Evolutionary conservation across 495 filamentous ascomycete species (phyloP).

Genomic region (Glonium stellatum): DNA sequence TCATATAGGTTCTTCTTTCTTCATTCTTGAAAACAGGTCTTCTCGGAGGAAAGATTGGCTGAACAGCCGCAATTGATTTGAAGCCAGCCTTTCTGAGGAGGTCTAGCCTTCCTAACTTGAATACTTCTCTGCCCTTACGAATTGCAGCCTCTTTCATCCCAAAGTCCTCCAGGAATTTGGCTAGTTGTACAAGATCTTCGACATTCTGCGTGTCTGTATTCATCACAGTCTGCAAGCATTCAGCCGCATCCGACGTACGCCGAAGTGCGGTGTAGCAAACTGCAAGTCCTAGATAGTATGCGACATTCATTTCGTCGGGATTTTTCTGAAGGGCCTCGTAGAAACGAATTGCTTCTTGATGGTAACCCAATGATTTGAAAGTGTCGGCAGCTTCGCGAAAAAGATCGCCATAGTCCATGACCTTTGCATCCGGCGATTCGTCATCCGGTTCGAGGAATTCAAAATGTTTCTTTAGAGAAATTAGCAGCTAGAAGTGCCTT

Average conservation of each 20-base stretch:
- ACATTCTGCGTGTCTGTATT: constrained; percentile 60
- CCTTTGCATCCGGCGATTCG: constrained; percentile 41
- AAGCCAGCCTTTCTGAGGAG: background rate
- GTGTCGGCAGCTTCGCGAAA: constrained; percentile 65
- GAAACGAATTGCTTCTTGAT: constrained; percentile 63
- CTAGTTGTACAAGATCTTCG: constrained; percentile 66
- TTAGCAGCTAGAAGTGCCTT: constrained; percentile 4
- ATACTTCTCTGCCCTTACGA: background rate
- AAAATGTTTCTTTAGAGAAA: constrained; percentile 48
- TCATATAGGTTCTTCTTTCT: background rate
- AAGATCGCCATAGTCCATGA: constrained; percentile 64
- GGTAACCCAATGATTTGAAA: constrained; percentile 50
- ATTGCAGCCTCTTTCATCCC: constrained; percentile 60
- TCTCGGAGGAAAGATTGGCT: background rate
- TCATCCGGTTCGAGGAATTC: constrained; percentile 57
- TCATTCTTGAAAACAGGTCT: too few species aligned
- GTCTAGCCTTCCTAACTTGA: background rate
- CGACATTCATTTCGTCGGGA: constrained; percentile 51
- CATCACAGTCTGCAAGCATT: constrained; percentile 49
- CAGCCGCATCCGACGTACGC: constrained; percentile 59
- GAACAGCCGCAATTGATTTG: constrained; percentile 37
- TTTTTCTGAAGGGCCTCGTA: constrained; percentile 58
- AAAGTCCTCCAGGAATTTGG: constrained; percentile 69
- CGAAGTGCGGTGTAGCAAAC: constrained; percentile 62
- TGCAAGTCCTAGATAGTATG: constrained; percentile 63